Conservation (phyloP, 2,329 filamentous ascomycete genomes). For the Calonectria multiphialidica region DNA sequence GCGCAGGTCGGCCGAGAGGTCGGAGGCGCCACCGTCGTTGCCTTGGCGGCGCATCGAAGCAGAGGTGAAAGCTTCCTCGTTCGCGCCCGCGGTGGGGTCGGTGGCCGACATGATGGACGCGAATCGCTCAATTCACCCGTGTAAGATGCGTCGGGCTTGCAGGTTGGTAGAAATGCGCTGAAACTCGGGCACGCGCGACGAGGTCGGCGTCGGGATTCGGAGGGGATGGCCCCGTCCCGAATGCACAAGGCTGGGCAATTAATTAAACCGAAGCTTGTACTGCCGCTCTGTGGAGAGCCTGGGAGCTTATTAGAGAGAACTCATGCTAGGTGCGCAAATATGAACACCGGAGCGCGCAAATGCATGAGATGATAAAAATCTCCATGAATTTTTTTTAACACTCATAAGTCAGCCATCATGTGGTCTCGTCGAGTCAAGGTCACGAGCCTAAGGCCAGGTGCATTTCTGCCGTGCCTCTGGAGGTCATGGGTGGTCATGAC, state of each 20-base stretch:
- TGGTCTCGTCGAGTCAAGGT: conserved; percentile 30
- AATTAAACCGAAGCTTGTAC: conserved; percentile 3
- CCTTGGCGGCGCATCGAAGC: conserved; percentile 22
- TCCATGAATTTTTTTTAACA: not conserved
- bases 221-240: conserved; percentile 26
- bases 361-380: not conserved
- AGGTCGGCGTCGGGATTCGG: conserved; percentile 25
- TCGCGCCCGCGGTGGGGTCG: conserved; percentile 18
- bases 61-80: conserved; percentile 16
- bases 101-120: conserved; percentile 29
- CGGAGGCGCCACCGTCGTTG: conserved; percentile 11
- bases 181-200: conserved; percentile 13
- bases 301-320: not conserved
- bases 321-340: not conserved
- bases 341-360: not conserved
- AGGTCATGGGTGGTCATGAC: conserved; percentile 25
- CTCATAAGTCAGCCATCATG: conserved; percentile 36
- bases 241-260: not conserved
- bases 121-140: conserved; percentile 14
- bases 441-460: conserved; percentile 36
- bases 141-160: conserved; percentile 14
- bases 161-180: conserved; percentile 16
- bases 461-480: not conserved
- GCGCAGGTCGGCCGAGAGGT: conserved; percentile 32
- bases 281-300: not conserved